These are phyloP conservation scores for Phialophora tarda DNA, from an alignment of 2,329 filamentous ascomycete genomes.

Conservation along the genomic window DNA sequence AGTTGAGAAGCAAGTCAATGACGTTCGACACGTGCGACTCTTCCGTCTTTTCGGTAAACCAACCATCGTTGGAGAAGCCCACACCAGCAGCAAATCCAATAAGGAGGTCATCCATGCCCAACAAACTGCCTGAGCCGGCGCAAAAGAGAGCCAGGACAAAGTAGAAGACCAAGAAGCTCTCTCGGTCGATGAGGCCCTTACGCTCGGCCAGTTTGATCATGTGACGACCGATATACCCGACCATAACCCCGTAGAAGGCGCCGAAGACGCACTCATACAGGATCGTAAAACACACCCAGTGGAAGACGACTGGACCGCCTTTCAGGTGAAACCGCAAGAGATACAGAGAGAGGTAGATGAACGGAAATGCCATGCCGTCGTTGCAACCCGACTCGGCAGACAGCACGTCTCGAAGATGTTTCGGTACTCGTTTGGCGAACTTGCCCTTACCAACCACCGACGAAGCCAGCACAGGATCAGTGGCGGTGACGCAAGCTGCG, in stretches of 20 bases:
- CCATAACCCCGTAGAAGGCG: conserved; percentile 80
- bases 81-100: conserved; percentile 95
- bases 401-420: conserved; percentile 92
- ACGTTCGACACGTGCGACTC: conserved; percentile 99
- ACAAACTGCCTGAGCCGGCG: conserved; percentile 86
- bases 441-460: conserved; percentile 99
- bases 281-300: conserved; percentile 89
- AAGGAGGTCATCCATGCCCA: conserved; percentile 91
- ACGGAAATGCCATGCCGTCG: conserved; percentile 99
- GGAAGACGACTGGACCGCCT: conserved; percentile 71
- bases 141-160: conserved; percentile 96
- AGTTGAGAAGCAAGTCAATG: conserved; percentile 93
- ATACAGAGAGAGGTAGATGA: conserved; percentile 91
- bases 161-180: conserved; percentile 98
- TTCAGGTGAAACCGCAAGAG: conserved; percentile 79
- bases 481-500: conserved; percentile 94
- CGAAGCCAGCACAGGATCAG: conserved; percentile 93
- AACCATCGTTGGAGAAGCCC: conserved; percentile 99
- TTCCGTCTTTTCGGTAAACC: conserved; percentile 98
- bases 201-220: conserved; percentile 87
- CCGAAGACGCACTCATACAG: conserved; percentile 97
- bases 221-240: conserved; percentile 90
- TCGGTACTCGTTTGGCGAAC: conserved; percentile 95
- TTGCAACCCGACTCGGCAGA: conserved; percentile 98
- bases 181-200: conserved; percentile 85